Base-by-base conservation (phyloP, 2,329 filamentous ascomycete genomes). In the Arthrinium phaeospermum region DNA sequence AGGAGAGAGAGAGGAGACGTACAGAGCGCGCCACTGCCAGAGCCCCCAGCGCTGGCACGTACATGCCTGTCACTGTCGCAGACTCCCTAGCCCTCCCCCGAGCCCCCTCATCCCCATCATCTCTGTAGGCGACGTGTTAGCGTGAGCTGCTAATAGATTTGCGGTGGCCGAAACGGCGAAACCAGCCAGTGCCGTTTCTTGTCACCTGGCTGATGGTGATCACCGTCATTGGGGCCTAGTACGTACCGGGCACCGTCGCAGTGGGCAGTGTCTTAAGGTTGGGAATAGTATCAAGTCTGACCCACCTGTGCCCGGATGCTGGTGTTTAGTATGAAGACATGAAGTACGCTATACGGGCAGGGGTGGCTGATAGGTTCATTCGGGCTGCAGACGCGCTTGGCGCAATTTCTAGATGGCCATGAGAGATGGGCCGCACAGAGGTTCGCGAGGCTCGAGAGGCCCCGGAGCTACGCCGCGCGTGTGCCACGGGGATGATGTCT, bases 231-330 rank as follows among this genome's bases (percentile, higher is more conserved):
- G 19, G 37, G 34, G 57, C 34, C 22, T 24, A 64, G 53, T 22
- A 61, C 34, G 57, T 34, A 61, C 53, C 22, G 7, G 30, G 53
- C 24, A 37, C 19, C 3, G 53, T 34, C n/a, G 27, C 12, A 53
- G 53, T 12, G 12, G 57, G 53, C 53, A 64, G 53, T 41, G 53
- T 64, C 34, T 64, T 64, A 64, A 64, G 57, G 57, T 64, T 64
- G 57, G 57, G 57, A 64, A 64, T 64, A 64, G 57, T 64, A 64
- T n/a, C 57, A 64, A 64, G 57, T 64, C 34, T 64, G 57, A 64
- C 57, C 57, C 57, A 64, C 57, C 8, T 49, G 19, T 49, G 45
- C 53, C 4, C 34, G 30, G 30, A 34, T 64, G 34, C 34, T 37
- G n/a, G 47, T n/a, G 47, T n/a, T 24, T 34, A n/a, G 57, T 41